Base-by-base conservation (phyloP, 495 filamentous ascomycete genomes). In the Pseudoneurospora amorphoporcata region DNA sequence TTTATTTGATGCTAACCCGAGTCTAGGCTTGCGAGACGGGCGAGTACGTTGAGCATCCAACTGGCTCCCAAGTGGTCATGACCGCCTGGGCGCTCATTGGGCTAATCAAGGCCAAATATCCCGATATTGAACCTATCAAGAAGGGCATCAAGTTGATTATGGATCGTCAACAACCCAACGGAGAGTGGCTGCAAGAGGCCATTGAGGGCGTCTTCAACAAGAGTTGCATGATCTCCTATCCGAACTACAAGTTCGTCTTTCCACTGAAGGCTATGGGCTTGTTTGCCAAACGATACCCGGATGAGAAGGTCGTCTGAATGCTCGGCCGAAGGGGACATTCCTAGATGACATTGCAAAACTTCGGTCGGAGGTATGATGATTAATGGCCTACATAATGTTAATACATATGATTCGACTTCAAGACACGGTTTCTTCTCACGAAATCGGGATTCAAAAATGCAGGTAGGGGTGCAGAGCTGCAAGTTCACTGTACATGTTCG, bases 131-230 rank as follows among this genome's bases (percentile, higher is more conserved):
- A 75, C 90, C 90, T 23, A 84, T 99, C 39, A 87, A 88, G 79
- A 90, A 83, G 73, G 95, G 89, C 2, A 85, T 98, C 79, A 89
- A 88, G 82, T 83, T 98, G 75, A 86, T 99, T 68, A 94, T 97
- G 90, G 82, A 85, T 9, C 87, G 95, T 58, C 95, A 99, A 79
- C 90, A 92, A 79, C 79, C 83, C 4, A 97, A 96, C 79, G 95
- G 95, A 16, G 94, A 97, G 83, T 99, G 95, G 95, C 80, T 91
- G 74, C 95, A 98, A 78, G 95, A 99, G 82, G 90, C 89, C 0
- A 98, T 99, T 76, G 95, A 99, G 78, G 95, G 95, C 8, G 95
- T 99, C 14, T 99, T 99, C 84, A 99, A 99, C 82, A 97, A 98
- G 84, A 97, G 90, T 77, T 98, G 95, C 82, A 98, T 98, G 95